A percentile compares a stretch with the other conserved stretches of the same genome.
Evolutionary conservation across 768 basidiomycete genomes (phyloP).

Genomic region (Naganishia friedmannii): DNA sequence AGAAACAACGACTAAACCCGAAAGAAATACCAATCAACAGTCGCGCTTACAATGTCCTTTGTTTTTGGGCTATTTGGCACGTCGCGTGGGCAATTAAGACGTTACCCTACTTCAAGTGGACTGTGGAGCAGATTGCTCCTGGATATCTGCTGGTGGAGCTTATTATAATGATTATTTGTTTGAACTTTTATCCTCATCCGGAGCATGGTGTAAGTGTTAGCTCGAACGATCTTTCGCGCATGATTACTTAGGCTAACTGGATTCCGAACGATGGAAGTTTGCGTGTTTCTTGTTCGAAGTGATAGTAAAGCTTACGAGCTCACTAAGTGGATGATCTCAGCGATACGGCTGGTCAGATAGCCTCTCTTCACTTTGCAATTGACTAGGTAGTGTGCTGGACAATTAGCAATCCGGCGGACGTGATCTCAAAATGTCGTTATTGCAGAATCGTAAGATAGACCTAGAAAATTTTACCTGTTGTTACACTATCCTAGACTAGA

Average conservation of each 20-base stretch:
- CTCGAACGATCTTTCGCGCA: neutral
- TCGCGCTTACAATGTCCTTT: constrained; percentile 4
- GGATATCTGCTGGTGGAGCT: constrained; percentile 8
- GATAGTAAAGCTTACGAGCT: neutral
- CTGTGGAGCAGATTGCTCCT: neutral
- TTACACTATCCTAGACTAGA: no score
- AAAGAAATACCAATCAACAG: neutral
- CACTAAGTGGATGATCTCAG: no score
- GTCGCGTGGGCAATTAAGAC: neutral
- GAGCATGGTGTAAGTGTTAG: neutral
- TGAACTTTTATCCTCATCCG: constrained; percentile 4
- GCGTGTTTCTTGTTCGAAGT: constrained; percentile 1
- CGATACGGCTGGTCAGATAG: no score
- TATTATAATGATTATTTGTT: neutral
- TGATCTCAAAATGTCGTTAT: no score
- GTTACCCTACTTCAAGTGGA: neutral
- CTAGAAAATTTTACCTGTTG: no score
- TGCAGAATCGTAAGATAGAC: no score
- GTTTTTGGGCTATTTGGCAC: constrained; percentile 18
- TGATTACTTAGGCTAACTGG: neutral
- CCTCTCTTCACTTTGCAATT: no score
- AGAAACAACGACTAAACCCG: neutral
- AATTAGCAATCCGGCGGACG: no score
- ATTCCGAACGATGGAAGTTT: neutral
- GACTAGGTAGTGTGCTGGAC: no score